Conservation (phyloP, 768 basidiomycete species). For the Boletus sensibilis region DNA sequence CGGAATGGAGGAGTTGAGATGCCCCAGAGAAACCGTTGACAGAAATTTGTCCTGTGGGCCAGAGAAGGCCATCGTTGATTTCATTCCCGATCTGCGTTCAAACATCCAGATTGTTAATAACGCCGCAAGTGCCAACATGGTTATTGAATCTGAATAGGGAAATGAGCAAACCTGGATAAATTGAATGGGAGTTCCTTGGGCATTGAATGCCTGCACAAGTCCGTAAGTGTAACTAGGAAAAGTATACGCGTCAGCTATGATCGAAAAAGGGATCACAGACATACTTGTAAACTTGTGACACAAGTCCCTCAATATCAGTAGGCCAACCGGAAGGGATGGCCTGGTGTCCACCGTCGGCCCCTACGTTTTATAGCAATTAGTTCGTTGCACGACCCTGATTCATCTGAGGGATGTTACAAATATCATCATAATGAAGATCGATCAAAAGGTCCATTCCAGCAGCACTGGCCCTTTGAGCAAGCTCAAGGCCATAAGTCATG, state of each 20-base stretch:
- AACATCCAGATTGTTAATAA: not conserved
- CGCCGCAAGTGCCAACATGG: too few relatives aligned
- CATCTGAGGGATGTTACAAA: slow-evolving; percentile 3
- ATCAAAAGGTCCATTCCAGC: slow-evolving; percentile 15
- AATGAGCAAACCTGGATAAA: slow-evolving; percentile 10
- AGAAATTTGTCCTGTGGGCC: slow-evolving; percentile 3
- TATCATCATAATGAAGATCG: slow-evolving; percentile 11
- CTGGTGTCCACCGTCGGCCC: slow-evolving; percentile 8
- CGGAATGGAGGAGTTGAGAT: slow-evolving; percentile 38
- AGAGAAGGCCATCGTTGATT: slow-evolving; percentile 12
- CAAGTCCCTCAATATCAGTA: slow-evolving; percentile 9
- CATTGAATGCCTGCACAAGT: slow-evolving; percentile 5
- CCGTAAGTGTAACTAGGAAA: slow-evolving; percentile 7
- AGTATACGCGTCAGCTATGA: not conserved
- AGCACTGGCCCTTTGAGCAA: slow-evolving; percentile 11
- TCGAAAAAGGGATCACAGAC: not conserved
- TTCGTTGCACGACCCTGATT: not conserved
- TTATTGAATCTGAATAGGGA: not conserved
- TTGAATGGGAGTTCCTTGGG: slow-evolving; percentile 8
- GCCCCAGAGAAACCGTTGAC: slow-evolving; percentile 3
- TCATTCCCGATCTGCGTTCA: slow-evolving; percentile 14
- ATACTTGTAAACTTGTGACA: slow-evolving; percentile 7
- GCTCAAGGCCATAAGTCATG: slow-evolving; percentile 5
- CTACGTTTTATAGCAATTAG: slow-evolving; percentile 2
- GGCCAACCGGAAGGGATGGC: slow-evolving; percentile 16